Conservation (phyloP, 768 basidiomycete species). For the Fomitopsis serialis region DNA sequence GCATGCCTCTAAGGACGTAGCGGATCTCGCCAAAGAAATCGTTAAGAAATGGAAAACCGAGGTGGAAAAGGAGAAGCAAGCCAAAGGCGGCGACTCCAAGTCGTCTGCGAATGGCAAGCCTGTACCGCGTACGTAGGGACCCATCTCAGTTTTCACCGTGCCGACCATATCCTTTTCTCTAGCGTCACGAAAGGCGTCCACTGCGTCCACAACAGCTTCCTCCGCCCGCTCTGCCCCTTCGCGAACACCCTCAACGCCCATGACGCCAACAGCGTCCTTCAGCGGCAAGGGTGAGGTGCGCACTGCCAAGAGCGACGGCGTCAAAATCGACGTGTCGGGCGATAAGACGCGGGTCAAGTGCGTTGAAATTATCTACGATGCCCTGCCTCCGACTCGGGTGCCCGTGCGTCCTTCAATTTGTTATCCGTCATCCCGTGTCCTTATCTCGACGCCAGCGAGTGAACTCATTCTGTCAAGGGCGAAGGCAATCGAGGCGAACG, state of each 20-base stretch:
- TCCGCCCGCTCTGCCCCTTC: conserved; percentile 6
- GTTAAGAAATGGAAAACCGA: conserved; percentile 90
- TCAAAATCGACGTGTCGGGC: conserved; percentile 48
- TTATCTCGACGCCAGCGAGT: conserved; percentile 22
- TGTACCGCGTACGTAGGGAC: conserved; percentile 30
- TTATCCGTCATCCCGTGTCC: neutral
- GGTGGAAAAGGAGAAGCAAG: conserved; percentile 60
- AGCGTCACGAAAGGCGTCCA: conserved; percentile 14
- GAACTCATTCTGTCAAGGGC: conserved; percentile 67
- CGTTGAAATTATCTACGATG: conserved; percentile 86
- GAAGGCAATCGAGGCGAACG: conserved; percentile 64
- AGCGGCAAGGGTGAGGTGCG: conserved; percentile 37
- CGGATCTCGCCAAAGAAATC: conserved; percentile 83
- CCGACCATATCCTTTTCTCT: neutral
- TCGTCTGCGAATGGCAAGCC: conserved; percentile 17
- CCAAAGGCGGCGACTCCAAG: conserved; percentile 31
- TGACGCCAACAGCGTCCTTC: conserved; percentile 18
- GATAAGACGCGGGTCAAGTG: conserved; percentile 85
- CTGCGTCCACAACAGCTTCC: conserved; percentile 13
- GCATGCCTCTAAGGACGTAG: conserved; percentile 64
- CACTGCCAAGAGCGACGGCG: conserved; percentile 65
- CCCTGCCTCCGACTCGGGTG: conserved; percentile 81
- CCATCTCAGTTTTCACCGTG: neutral
- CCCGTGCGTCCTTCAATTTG: conserved; percentile 55
- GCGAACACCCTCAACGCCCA: conserved; percentile 16